phyloP scores from a whole-genome alignment of 176 grass and related monocot genomes.

The Eleusine indica region DNA sequence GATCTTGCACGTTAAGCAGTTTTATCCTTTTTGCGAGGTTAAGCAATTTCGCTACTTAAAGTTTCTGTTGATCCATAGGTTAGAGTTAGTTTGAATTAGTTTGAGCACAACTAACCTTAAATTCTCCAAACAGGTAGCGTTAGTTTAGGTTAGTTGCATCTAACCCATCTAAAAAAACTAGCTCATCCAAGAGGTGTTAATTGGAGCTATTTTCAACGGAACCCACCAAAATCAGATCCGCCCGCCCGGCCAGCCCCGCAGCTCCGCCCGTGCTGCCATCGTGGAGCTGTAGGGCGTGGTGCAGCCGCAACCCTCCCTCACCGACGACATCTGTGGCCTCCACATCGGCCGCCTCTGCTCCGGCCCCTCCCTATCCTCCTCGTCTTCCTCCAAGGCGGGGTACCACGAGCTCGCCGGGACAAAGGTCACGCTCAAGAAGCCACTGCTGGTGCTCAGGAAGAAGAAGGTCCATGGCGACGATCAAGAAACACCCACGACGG shows the following conservation, averaged over 20 bases:
- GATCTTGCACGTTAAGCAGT: neutral
- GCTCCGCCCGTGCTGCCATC: slow-evolving; percentile 25
- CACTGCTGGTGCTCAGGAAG: slow-evolving; percentile 75
- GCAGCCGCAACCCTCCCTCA: slow-evolving; percentile 60
- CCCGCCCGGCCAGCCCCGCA: too few species aligned
- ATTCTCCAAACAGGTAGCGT: too few species aligned
- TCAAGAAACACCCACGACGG: neutral
- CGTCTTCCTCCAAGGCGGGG: slow-evolving; percentile 46
- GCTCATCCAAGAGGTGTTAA: too few species aligned
- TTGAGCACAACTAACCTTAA: too few species aligned
- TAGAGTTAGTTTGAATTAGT: too few species aligned
- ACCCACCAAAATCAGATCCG: too few species aligned
- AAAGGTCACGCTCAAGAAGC: slow-evolving; percentile 80
- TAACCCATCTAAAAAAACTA: too few species aligned
- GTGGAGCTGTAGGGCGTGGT: slow-evolving; percentile 90
- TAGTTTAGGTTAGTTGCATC: too few species aligned
- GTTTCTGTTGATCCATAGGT: too few species aligned
- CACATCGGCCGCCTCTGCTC: slow-evolving; percentile 77
- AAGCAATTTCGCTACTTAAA: neutral
- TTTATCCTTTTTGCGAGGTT: neutral
- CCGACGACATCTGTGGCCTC: slow-evolving; percentile 47
- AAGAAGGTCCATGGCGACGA: neutral
- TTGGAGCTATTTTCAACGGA: too few species aligned
- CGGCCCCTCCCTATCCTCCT: slow-evolving; percentile 20
- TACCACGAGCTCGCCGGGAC: slow-evolving; percentile 89